Percentiles rank a stretch among this genome's conserved stretches.
phyloP scores from a whole-genome alignment of 352 stramenopile species.

The Elongisporangium senticosum region DNA sequence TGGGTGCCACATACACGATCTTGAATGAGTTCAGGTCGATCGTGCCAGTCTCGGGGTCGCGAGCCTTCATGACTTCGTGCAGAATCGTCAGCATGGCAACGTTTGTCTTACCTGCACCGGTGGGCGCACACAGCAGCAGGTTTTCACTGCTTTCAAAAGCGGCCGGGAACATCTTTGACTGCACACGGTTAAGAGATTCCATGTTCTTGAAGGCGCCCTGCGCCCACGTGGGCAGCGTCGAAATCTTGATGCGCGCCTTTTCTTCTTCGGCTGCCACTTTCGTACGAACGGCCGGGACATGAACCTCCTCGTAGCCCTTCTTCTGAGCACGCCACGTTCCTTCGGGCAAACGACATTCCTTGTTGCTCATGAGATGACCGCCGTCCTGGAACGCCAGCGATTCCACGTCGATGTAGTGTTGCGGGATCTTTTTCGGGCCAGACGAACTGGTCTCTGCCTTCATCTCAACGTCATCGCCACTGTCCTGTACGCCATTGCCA shows the following conservation, averaged over 20 bases:
- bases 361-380: conserved; percentile 98
- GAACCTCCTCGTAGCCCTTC: conserved; percentile 98
- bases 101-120: conserved; percentile 99
- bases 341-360: conserved; percentile 94
- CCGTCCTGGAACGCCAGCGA: conserved; percentile 94
- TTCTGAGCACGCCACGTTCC: conserved; percentile 97
- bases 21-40: conserved; percentile 98
- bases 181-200: conserved; percentile 98
- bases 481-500: conserved; percentile 27
- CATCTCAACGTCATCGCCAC: conserved; percentile 50
- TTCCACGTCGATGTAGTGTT: conserved; percentile 93
- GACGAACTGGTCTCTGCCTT: conserved; percentile 20
- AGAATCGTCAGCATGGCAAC: conserved; percentile 98
- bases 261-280: conserved; percentile 70
- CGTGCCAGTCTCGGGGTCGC: conserved; percentile 63
- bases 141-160: conserved; percentile 95
- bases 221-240: conserved; percentile 93
- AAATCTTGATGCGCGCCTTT: conserved; percentile 84
- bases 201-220: conserved; percentile 96
- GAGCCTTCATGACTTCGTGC: conserved; percentile 95
- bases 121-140: conserved; percentile 98
- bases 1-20: conserved; percentile 99
- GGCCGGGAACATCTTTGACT: conserved; percentile 95
- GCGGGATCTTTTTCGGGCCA: conserved; percentile 44
- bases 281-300: conserved; percentile 95